Evolutionary conservation across 2,329 filamentous ascomycete genomes (phyloP), one percentile per base, ranked within the genome.

Genomic region (Dryadomyces quercivorus): DNA sequence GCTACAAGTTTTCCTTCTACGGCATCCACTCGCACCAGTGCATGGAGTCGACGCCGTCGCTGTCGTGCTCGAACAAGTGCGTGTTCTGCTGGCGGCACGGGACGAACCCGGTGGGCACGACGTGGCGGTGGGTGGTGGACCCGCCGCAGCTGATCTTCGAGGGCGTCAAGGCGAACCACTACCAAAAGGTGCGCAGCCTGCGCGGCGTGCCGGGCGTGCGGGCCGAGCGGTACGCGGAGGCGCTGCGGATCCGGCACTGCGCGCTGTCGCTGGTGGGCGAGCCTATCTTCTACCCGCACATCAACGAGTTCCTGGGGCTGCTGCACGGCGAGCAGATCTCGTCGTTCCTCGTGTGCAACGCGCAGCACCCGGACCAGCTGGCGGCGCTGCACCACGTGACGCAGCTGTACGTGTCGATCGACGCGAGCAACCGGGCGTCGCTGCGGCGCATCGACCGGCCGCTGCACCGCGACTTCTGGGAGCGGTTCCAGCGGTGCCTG

Each of bases 81-180:
- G 89, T 98, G 60, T 98, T 97, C 69, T 98, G 92, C 76, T 98
- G 92, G 93, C 84, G 93, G 7, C 93, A 97, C 66, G 93, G 92
- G 53, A 97, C 93, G 0, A 98, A 97, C 66, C 92, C 92, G 0
- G 93, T 97, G 0, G 91, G 91, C 50, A 97, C 93, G 2, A 95
- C 86, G 5, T 97, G 93, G 92, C 84, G 92, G 57, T 98, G 92
- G 92, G 82, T 91, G 51, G 88, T 96, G 34, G 93, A 97, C 65
- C 85, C 88, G 0, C 91, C 92, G 0, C 86, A 95, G 22, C 69
- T 90, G 62, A 95, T 97, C 62, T 95, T 96, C 65, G 73, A 86
- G 42, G 92, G 92, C 50, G 89, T 95, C 59, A 95, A 94, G 67
- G 84, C 85, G 56, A 87, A 86, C 16, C 93, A 97, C 69, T 96